These are phyloP conservation scores for Ustilago curta DNA, from an alignment of 1,284 basidiomycete genomes.

Conservation along the genomic window DNA sequence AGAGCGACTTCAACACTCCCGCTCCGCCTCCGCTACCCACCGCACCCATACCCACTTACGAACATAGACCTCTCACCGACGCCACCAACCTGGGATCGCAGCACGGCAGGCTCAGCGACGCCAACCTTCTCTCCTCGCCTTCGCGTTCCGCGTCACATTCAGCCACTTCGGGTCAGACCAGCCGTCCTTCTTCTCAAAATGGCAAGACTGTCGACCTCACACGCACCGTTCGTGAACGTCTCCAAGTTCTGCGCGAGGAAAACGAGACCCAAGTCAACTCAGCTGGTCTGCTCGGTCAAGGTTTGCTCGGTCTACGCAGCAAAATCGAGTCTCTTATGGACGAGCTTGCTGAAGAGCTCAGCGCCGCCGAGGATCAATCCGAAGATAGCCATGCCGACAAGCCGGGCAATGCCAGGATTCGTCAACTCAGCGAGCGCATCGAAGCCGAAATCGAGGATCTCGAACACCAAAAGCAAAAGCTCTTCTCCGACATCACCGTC, in stretches of 20 bases:
- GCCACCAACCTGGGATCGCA: slow-evolving; percentile 39
- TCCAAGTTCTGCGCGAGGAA: slow-evolving; percentile 49
- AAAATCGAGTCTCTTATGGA: slow-evolving; percentile 62
- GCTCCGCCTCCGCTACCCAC: slow-evolving; percentile 45
- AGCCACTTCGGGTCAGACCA: slow-evolving; percentile 3
- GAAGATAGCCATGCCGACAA: slow-evolving; percentile 27
- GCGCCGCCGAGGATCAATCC: slow-evolving; percentile 37
- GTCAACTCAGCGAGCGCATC: slow-evolving; percentile 46
- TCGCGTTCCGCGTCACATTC: slow-evolving; percentile 13
- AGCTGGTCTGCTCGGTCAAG: slow-evolving; percentile 62
- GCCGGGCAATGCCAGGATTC: slow-evolving; percentile 27
- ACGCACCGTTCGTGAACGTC: slow-evolving; percentile 38
- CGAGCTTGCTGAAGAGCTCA: slow-evolving; percentile 57
- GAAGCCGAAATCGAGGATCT: slow-evolving; percentile 59
- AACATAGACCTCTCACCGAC: slow-evolving; percentile 28
- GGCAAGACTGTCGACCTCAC: slow-evolving; percentile 41
- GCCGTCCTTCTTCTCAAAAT: slow-evolving; percentile 24
- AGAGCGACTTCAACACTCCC: slow-evolving; percentile 55
- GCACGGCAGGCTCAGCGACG: slow-evolving; percentile 22
- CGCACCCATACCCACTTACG: slow-evolving; percentile 29
- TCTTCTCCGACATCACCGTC: slow-evolving; percentile 44
- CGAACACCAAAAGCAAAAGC: slow-evolving; percentile 47
- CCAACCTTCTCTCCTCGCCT: slow-evolving; percentile 23
- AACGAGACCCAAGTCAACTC: slow-evolving; percentile 60
- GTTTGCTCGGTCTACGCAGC: slow-evolving; percentile 55